Evolutionary conservation across 2,329 filamentous ascomycete species (phyloP).

Genomic region (Diaporthe sp.): DNA sequence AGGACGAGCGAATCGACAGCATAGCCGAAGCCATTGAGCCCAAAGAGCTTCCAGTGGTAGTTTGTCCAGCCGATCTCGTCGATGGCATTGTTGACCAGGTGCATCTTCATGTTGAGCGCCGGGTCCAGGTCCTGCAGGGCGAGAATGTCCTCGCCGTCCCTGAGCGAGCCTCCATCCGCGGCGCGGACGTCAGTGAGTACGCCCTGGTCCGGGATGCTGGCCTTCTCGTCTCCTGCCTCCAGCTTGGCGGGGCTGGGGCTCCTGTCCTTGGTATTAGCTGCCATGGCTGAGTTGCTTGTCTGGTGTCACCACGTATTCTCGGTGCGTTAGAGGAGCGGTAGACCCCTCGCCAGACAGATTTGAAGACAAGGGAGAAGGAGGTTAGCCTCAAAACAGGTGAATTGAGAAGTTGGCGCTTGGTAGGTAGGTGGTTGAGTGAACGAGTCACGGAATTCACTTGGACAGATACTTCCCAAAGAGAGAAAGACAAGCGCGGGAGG

Average conservation of each 20-base stretch:
- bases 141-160: slow-evolving; percentile 57
- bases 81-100: slow-evolving; percentile 68
- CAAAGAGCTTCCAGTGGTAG: slow-evolving; percentile 73
- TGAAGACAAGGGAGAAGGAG: background rate
- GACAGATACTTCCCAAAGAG: background rate
- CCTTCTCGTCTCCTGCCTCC: slow-evolving; percentile 19
- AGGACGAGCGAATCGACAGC: slow-evolving; percentile 63
- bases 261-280: background rate
- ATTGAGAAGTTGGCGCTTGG: background rate
- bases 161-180: slow-evolving; percentile 27
- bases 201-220: background rate
- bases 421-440: background rate
- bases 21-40: slow-evolving; percentile 72
- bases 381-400: background rate
- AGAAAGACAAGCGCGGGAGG: background rate
- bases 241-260: slow-evolving; percentile 12
- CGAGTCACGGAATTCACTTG: background rate
- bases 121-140: slow-evolving; percentile 65
- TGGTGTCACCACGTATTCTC: slow-evolving; percentile 31
- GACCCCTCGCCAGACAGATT: slow-evolving; percentile 22
- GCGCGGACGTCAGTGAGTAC: background rate
- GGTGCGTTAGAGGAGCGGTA: slow-evolving; percentile 29
- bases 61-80: slow-evolving; percentile 74
- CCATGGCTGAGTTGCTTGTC: background rate
- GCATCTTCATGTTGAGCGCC: slow-evolving; percentile 68